Base-by-base conservation (phyloP, 768 basidiomycete genomes). In the Kwoniella sp. region DNA sequence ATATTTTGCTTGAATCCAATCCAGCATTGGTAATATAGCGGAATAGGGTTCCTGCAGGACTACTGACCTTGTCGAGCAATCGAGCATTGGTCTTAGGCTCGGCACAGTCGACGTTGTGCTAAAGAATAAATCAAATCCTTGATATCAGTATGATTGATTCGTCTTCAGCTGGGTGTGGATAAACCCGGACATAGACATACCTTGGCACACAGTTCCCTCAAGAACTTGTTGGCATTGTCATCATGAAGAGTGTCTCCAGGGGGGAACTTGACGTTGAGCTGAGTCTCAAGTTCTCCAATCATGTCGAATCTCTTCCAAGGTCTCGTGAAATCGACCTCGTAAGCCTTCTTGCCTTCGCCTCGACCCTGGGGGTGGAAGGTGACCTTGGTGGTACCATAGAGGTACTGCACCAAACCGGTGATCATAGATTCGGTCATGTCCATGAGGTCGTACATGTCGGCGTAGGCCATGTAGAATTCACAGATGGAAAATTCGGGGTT, bases 391-490 rank as follows among this genome's bases (percentile, higher is more conserved):
- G 48, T 56, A 21, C 92, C 92, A 44, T 87, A 86, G 60, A 98
- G 79, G 74, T 84, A 85, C 85, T 88, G 90, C 77, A 98, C 95
- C 81, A 99, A 82, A 8, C 93, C 91, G 75, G 93, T 90, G 19
- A 98, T 78, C 83, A 99, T 84, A 47, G 83, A 82, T 81, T 99
- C 96, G 17, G 96, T 99, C 61, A 98, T 85, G 46, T 97, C 96
- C 95, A 99, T 97, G 62, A 98, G 63, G 77, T 98, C 96, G 83
- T 91, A 89, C 93, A 95, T 94, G 80, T 98, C 96, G 63, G 96
- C 96, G 73, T 97, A 98, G 29, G 96, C 95, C 95, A 99, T 98
- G 78, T 98, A 99, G 82, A 99, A 98, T 83, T 99, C 95, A 85
- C 95, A 98, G 82, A 97, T 95, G 5, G 92, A 91, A 83, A 97